phyloP scores from a whole-genome alignment of 306 rosid species.

The Ammopiptanthus mongolicus region DNA sequence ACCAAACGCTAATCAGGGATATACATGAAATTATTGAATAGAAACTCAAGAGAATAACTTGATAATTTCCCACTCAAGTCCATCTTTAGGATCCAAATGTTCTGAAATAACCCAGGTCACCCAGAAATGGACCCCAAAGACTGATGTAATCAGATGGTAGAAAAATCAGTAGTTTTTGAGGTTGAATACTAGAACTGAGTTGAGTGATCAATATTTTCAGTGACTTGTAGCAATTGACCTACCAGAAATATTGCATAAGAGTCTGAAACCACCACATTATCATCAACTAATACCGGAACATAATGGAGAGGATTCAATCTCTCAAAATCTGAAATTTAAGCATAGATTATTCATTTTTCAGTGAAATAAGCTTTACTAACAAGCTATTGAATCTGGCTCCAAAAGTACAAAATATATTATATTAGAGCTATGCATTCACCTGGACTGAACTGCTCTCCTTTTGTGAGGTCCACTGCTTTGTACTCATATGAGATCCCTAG shows the following conservation, averaged over 20 bases:
- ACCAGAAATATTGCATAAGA: slow-evolving; percentile 50
- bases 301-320: slow-evolving; percentile 40
- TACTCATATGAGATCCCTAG: slow-evolving; percentile 42
- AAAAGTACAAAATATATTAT: neutral
- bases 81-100: neutral
- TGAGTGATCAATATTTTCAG: slow-evolving; percentile 5
- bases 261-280: slow-evolving; percentile 37
- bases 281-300: slow-evolving; percentile 52
- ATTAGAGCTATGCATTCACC: slow-evolving; percentile 26
- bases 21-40: neutral
- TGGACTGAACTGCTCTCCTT: slow-evolving; percentile 43
- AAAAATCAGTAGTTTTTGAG: neutral
- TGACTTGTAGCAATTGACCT: slow-evolving; percentile 6
- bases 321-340: slow-evolving; percentile 42
- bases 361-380: neutral
- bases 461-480: slow-evolving; percentile 31
- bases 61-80: neutral
- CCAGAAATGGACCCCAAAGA: neutral
- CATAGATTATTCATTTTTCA: neutral
- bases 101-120: neutral
- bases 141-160: neutral
- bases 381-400: neutral
- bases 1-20: neutral
- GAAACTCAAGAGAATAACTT: neutral
- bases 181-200: neutral